A percentile compares a stretch with the other conserved stretches of the same genome.
These are phyloP conservation scores for Passalora sequoiae DNA, from an alignment of 2,329 filamentous ascomycete species.

Conservation along the genomic window DNA sequence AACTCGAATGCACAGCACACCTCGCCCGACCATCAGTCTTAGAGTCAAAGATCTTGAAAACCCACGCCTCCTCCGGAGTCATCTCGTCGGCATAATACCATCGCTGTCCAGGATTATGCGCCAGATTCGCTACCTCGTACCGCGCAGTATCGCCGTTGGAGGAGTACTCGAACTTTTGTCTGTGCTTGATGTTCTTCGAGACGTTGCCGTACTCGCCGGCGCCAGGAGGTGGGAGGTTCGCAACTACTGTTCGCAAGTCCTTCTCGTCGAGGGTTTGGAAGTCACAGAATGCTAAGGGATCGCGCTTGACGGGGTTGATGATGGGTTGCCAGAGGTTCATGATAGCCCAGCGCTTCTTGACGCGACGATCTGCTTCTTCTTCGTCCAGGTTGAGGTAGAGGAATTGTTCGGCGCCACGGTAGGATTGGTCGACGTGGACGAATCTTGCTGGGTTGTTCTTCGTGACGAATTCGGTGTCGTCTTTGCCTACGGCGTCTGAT, in stretches of 20 bases:
- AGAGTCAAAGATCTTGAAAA: constrained; percentile 60
- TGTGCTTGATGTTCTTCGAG: constrained; percentile 11
- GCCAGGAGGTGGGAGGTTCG: constrained; percentile 15
- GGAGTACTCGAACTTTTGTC: constrained; percentile 12
- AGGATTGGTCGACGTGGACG: no score
- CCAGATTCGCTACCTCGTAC: constrained; percentile 18
- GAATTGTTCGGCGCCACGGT: no score
- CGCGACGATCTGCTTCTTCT: constrained; percentile 1
- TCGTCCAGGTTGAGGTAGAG: no score
- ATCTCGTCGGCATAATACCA: constrained; percentile 62
- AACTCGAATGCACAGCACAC: constrained; percentile 9
- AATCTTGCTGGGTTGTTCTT: no score
- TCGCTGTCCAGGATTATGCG: constrained; percentile 47
- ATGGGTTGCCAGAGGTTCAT: constrained; percentile 45
- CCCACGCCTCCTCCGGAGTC: constrained; percentile 51
- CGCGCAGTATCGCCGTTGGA: constrained; percentile 12
- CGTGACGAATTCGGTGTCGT: no score
- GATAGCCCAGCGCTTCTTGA: constrained; percentile 30
- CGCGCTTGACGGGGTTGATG: constrained; percentile 40
- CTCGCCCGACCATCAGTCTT: constrained; percentile 52
- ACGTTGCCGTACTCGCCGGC: constrained; percentile 16
- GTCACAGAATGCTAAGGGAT: constrained; percentile 19
- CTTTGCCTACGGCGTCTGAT: no score
- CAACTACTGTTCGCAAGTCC: constrained; percentile 52
- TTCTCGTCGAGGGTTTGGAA: constrained; percentile 19